These are phyloP conservation scores for Mycena belliarum DNA, from an alignment of 768 basidiomycete species.

Conservation along the genomic window DNA sequence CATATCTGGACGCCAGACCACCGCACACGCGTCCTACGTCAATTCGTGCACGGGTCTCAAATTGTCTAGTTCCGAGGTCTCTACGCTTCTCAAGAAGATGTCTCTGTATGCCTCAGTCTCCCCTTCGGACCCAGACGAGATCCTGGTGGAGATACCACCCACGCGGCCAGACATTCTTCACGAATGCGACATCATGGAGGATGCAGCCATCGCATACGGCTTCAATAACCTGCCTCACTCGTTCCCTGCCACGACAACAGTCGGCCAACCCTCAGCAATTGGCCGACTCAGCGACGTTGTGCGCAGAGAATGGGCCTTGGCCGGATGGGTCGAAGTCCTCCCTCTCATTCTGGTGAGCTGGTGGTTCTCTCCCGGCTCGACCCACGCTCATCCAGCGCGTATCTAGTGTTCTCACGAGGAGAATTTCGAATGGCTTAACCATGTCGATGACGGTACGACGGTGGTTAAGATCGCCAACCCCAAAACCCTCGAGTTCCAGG, in stretches of 20 bases:
- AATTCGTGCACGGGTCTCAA: conserved; percentile 93
- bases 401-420: conserved; percentile 95
- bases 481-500: conserved; percentile 96
- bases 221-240: conserved; percentile 94
- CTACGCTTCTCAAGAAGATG: conserved; percentile 81
- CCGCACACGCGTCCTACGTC: conserved; percentile 85
- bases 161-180: conserved; percentile 98
- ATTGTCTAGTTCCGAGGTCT: conserved; percentile 65
- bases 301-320: conserved; percentile 87
- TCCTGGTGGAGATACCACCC: conserved; percentile 80
- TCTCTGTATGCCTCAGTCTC: conserved; percentile 62
- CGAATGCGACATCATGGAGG: conserved; percentile 98
- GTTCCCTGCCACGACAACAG: conserved; percentile 92
- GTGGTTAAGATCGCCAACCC: conserved; percentile 96
- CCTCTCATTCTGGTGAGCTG: conserved; percentile 85
- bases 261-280: conserved; percentile 88
- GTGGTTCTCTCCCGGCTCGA: neutral
- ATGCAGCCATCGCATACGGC: conserved; percentile 95
- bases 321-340: conserved; percentile 94
- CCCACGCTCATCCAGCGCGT: conserved; percentile 1
- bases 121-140: conserved; percentile 57
- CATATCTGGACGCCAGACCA: conserved; percentile 68
- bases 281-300: conserved; percentile 90
- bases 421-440: conserved; percentile 94
- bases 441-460: conserved; percentile 72